Percentiles rank a stretch among this genome's conserved stretches.
These are phyloP conservation scores for Colletotrichum plurivorum DNA, from an alignment of 2,329 filamentous ascomycete genomes.

Conservation along the genomic window DNA sequence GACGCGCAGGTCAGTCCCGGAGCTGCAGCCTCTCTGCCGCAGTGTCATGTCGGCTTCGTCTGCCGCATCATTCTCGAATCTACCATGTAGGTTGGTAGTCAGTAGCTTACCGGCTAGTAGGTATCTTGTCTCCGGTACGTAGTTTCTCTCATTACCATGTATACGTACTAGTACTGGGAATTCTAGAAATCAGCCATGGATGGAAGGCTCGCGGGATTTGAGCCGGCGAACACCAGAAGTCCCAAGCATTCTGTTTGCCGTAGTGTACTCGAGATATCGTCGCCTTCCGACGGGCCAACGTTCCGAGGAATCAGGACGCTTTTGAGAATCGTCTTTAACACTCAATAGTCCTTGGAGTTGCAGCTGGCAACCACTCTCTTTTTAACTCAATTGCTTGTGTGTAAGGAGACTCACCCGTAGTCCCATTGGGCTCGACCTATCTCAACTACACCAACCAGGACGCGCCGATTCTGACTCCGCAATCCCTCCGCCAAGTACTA, in stretches of 20 bases:
- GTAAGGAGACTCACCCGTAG: no score
- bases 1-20: not conserved
- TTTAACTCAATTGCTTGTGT: slow-evolving; percentile 5
- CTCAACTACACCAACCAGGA: slow-evolving; percentile 24
- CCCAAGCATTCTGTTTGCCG: not conserved
- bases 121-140: no score
- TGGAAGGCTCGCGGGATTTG: slow-evolving; percentile 6
- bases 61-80: not conserved
- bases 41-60: slow-evolving; percentile 8
- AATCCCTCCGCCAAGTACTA: slow-evolving; percentile 25
- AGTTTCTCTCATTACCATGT: no score
- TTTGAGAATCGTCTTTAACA: no score
- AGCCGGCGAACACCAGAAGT: slow-evolving; percentile 5
- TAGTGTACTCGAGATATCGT: slow-evolving; percentile 21
- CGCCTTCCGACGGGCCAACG: not conserved
- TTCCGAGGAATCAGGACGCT: not conserved
- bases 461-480: slow-evolving; percentile 20
- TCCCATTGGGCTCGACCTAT: not conserved
- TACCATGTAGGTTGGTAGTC: no score
- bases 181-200: slow-evolving; percentile 22
- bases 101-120: no score
- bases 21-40: slow-evolving; percentile 13
- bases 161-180: slow-evolving; percentile 9
- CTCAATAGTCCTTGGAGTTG: not conserved
- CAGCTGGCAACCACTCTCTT: not conserved